Conservation (phyloP, 2,329 filamentous ascomycete genomes). For the Diplodia intermedia region DNA sequence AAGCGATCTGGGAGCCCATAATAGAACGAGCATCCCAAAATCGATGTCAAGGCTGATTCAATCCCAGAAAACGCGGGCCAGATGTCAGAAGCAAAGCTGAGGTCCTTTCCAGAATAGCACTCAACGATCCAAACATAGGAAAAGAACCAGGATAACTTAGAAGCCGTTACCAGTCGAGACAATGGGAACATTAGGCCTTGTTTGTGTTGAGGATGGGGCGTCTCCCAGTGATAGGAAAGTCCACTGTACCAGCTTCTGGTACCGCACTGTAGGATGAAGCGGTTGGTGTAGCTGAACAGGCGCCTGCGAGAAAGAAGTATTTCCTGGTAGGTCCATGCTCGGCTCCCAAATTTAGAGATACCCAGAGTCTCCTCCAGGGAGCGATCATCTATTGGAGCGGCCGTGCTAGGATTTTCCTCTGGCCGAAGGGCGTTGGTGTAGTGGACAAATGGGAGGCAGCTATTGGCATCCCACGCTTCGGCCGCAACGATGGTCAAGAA, state of each 20-base stretch:
- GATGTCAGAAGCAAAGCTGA: background rate
- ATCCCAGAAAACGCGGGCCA: background rate
- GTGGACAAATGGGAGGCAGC: background rate
- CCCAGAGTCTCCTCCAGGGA: background rate
- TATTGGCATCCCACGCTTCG: background rate
- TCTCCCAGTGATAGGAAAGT: background rate
- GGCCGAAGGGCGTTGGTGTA: background rate
- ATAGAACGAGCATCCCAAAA: background rate
- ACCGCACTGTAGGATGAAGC: background rate
- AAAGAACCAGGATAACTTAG: background rate
- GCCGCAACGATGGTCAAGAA: background rate
- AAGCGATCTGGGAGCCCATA: background rate
- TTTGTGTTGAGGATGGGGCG: background rate
- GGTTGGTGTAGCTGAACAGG: background rate
- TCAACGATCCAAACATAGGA: background rate
- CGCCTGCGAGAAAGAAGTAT: background rate
- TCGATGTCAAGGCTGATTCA: background rate
- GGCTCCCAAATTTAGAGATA: background rate
- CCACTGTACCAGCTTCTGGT: slow-evolving; percentile 2
- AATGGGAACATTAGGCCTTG: background rate
- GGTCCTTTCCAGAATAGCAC: background rate
- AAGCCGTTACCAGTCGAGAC: background rate
- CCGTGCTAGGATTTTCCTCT: background rate
- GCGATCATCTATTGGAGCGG: background rate
- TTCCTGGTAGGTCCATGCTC: background rate